These are phyloP conservation scores for Castanea sativa DNA, from an alignment of 306 rosid species.

Conservation along the genomic window DNA sequence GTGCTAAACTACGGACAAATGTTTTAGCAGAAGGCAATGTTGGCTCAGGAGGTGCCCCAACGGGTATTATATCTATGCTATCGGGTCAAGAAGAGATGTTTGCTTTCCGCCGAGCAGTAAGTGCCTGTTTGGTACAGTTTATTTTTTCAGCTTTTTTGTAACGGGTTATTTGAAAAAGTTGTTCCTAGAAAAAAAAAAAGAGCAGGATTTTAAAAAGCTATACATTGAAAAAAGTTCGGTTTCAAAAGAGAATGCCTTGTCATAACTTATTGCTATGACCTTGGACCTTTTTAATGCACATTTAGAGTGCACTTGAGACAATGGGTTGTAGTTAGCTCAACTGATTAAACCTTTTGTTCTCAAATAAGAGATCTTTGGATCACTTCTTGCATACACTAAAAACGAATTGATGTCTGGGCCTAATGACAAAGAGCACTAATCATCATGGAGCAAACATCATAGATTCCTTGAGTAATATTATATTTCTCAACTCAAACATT, in stretches of 20 bases:
- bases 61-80: constrained; percentile 63
- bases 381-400: too few species aligned
- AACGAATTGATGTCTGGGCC: too few species aligned
- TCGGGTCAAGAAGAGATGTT: constrained; percentile 97
- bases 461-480: not conserved
- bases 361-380: too few species aligned
- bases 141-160: too few species aligned
- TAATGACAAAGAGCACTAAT: too few species aligned
- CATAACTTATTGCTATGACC: not conserved
- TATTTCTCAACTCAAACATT: not conserved
- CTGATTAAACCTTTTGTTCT: too few species aligned
- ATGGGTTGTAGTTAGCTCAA: not conserved
- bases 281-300: not conserved
- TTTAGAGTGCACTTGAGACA: not conserved
- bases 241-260: not conserved
- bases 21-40: constrained; percentile 81
- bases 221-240: too few species aligned
- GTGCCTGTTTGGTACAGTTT: constrained; percentile 22
- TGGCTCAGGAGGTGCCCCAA: constrained; percentile 67
- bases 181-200: too few species aligned
- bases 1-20: constrained; percentile 72
- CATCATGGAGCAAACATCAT: too few species aligned
- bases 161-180: too few species aligned
- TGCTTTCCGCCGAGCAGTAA: constrained; percentile 94
- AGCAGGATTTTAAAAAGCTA: too few species aligned